Evolutionary conservation across 2,329 filamentous ascomycete species (phyloP).

Genomic region (Penicillium sp.): DNA sequence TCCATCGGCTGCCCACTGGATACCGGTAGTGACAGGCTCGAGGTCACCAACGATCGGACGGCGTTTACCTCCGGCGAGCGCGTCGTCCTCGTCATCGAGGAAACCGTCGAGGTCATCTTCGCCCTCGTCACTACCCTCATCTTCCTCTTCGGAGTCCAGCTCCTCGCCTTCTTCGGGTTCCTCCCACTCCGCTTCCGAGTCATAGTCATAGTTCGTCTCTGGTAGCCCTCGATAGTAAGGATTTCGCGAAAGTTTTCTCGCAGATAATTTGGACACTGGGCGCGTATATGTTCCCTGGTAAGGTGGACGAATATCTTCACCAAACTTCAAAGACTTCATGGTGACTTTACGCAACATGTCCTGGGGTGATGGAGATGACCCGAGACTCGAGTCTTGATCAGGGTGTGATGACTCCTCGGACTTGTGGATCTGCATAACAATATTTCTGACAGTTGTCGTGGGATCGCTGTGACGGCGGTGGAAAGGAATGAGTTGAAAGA

Average conservation of each 20-base stretch:
- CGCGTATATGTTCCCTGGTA: conserved; percentile 65
- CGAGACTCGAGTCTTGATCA: conserved; percentile 34
- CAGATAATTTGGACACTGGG: conserved; percentile 40
- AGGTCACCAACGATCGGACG: conserved; percentile 65
- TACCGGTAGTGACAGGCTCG: conserved; percentile 73
- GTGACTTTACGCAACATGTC: conserved; percentile 51
- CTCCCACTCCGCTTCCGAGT: conserved; percentile 67
- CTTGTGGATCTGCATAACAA: conserved; percentile 59
- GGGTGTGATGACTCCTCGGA: conserved; percentile 17
- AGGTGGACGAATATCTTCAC: conserved; percentile 63
- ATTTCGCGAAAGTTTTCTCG: conserved; percentile 54
- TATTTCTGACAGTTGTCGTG: conserved; percentile 55
- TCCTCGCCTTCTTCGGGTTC: conserved; percentile 73
- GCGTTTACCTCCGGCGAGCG: conserved; percentile 55
- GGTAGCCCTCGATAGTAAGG: conserved; percentile 54
- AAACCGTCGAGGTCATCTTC: conserved; percentile 89
- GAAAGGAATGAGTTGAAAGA: conserved; percentile 43
- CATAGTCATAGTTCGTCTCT: conserved; percentile 65
- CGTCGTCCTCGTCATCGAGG: conserved; percentile 81
- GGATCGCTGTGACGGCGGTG: conserved; percentile 34
- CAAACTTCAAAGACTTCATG: conserved; percentile 61
- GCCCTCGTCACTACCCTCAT: conserved; percentile 63
- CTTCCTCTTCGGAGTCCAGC: conserved; percentile 64
- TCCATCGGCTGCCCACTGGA: conserved; percentile 73
- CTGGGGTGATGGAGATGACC: conserved; percentile 34